Base-by-base conservation (phyloP, 345 rosid species). In the Salix arbutifolia region DNA sequence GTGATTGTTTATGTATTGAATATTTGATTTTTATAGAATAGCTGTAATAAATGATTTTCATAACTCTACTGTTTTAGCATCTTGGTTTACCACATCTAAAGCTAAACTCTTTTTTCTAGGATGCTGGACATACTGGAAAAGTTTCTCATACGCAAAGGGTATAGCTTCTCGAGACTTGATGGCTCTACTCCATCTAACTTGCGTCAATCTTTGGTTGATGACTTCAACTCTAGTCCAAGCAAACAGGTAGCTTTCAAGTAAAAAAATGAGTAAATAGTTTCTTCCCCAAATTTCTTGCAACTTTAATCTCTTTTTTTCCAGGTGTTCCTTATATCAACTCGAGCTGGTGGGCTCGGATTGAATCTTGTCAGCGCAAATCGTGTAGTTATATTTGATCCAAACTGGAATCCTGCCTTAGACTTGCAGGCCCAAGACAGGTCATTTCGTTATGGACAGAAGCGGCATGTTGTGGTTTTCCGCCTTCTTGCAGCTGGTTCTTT, bases 301-400 rank as follows among this genome's bases (percentile, higher is more conserved):
- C 40, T 67, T 23, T 52, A 14, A 67, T 78, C 56, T 74, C 67
- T 37, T 71, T 40, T 10, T 18, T 67, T 69, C 81, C 84, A 94
- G 98, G 98, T 93, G 44, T 93, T 95, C 88, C 89, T 93, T n/a
- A 95, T 95, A 88, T 95, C 99, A 69, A 91, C 98, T 77, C 88
- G 97, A 85, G 99, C 98, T 77, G 98, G 99, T 80, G 99, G 98
- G 71, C 93, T 96, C 73, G 99, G 99, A 68, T 86, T 96, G 84
- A 96, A 96, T 90, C 99, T 93, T 76, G 98, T 91, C 65, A 91
- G 97, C 33, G 99, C 98, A 6, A 93, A 96, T 79, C 93, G 97
- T 4, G 98, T 93, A 76, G 96, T 96, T 67, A 91, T 96, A 85
- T 96, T 96, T 77, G 97, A 95, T 78, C 98, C 98, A 66, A 96